Percentiles rank a stretch among this genome's conserved stretches.
phyloP scores from a whole-genome alignment of 164 flowering plant species.

The Berberis vulgaris region DNA sequence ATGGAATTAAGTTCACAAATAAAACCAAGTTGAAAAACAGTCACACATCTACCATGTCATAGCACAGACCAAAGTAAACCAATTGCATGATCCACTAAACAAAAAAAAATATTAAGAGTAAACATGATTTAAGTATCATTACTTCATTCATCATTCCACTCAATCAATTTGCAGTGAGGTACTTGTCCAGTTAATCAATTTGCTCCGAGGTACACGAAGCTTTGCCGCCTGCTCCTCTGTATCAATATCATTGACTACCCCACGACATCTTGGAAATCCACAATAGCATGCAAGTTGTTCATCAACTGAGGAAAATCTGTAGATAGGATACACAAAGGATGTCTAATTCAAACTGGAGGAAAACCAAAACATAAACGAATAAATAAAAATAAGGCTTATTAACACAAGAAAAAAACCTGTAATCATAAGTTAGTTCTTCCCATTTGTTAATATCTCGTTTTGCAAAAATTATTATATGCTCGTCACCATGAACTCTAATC shows the following conservation, averaged over 20 bases:
- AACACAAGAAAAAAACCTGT: constrained; percentile 49
- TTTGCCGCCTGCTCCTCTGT: constrained; percentile 65
- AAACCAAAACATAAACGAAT: constrained; percentile 1
- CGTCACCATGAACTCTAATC: constrained; percentile 72
- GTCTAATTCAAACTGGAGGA: constrained; percentile 5
- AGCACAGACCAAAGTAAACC: no score
- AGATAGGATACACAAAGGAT: constrained; percentile 4
- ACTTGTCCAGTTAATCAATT: constrained; percentile 49
- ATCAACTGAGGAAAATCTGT: constrained; percentile 77
- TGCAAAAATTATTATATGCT: constrained; percentile 95
- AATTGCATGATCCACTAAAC: no score
- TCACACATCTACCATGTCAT: no score
- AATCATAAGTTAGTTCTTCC: constrained; percentile 98
- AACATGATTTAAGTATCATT: no score
- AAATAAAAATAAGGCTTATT: not conserved
- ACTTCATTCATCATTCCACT: constrained; percentile 49
- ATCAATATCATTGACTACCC: constrained; percentile 84
- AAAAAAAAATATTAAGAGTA: no score
- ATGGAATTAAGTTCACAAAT: no score
- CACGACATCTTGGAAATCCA: constrained; percentile 88
- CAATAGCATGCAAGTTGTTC: constrained; percentile 81
- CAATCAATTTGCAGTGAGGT: constrained; percentile 10
- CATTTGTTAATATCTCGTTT: constrained; percentile 85
- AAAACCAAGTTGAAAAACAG: no score
- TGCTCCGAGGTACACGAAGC: constrained; percentile 58